Evolutionary conservation across 2,329 filamentous ascomycete genomes (phyloP), one percentile per base, ranked within the genome.

Genomic region (Geosmithia flava): DNA sequence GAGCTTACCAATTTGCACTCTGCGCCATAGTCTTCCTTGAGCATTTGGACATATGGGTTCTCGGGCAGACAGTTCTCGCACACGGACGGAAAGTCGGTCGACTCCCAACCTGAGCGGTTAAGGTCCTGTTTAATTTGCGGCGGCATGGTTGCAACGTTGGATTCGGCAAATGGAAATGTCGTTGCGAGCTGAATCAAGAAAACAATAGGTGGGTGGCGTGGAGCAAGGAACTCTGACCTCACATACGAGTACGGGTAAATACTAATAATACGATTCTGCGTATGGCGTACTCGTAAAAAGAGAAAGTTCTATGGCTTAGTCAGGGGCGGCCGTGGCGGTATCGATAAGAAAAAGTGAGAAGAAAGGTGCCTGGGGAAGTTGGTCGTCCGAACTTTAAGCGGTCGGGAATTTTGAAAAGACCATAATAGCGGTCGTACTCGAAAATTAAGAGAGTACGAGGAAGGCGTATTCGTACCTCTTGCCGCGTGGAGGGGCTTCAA

Each of bases 11-110:
- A 71, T 71, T 86, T 86, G 75, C 85, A 88, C 68, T 90, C 85
- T 49, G 85, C 87, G 58, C 89, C 93, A 59, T 94, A 83, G 65
- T 98, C 91, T 62, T 97, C 89, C 68, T 98, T 98, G 51, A 98
- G 75, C 90, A 98, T 97, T 68, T 97, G 93, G 42, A 98, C 93
- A 60, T 95, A 98, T 2, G 91, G 91, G 59, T 97, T 97, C 52
- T 95, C 90, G 16, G 91, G 90, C 2, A 98, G 78, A 64, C 93
- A 98, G 61, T 83, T 89, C 68, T 98, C 93, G 71, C 81, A 93
- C 33, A 93, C 85, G 2, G 85, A 90, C 8, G 87, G 87, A 59
- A 93, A 89, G 65, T 93, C 87, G 45, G 87, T 93, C 30, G 88
- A 85, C 68, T 98, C 93, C 89, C 90, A 96, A 51, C 93, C 93